Percentiles rank a stretch among this genome's conserved stretches.
These are phyloP conservation scores for Hyphodiscus sp. DNA, from an alignment of 2,329 filamentous ascomycete genomes.

Conservation along the genomic window DNA sequence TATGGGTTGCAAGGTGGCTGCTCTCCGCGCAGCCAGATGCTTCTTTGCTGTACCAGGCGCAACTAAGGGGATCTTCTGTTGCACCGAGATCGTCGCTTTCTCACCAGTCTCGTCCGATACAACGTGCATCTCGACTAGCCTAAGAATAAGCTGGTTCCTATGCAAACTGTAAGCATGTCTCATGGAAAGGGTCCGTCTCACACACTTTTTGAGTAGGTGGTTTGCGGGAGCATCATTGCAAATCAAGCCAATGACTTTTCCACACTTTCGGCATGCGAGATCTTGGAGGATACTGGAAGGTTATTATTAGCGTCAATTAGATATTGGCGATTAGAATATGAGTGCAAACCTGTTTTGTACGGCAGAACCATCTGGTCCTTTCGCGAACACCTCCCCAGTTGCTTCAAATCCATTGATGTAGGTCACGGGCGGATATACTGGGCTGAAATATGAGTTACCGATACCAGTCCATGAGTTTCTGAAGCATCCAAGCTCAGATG, in stretches of 20 bases:
- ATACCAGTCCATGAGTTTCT: slow-evolving; percentile 28
- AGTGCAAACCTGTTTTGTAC: slow-evolving; percentile 24
- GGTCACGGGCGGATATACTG: slow-evolving; percentile 18
- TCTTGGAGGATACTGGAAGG: slow-evolving; percentile 24
- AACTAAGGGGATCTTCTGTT: background rate
- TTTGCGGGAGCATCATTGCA: slow-evolving; percentile 27
- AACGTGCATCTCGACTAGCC: slow-evolving; percentile 21
- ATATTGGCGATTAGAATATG: background rate
- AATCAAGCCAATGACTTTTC: slow-evolving; percentile 21
- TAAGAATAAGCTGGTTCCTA: slow-evolving; percentile 27
- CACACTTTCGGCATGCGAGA: slow-evolving; percentile 24
- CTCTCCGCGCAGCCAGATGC: slow-evolving; percentile 1
- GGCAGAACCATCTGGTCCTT: slow-evolving; percentile 11
- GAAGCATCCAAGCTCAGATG: slow-evolving; percentile 22
- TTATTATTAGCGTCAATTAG: background rate
- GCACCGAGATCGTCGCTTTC: slow-evolving; percentile 8
- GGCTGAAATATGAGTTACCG: slow-evolving; percentile 27
- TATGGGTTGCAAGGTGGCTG: slow-evolving; percentile 8
- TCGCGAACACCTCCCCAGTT: slow-evolving; percentile 19
- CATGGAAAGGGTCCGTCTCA: background rate
- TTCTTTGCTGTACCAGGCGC: slow-evolving; percentile 1
- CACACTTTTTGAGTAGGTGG: slow-evolving; percentile 26
- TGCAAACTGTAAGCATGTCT: background rate
- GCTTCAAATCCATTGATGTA: slow-evolving; percentile 19
- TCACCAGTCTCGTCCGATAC: slow-evolving; percentile 18